Conservation (phyloP, 2,329 filamentous ascomycete species). For the Dothiorella sarmentorum region DNA sequence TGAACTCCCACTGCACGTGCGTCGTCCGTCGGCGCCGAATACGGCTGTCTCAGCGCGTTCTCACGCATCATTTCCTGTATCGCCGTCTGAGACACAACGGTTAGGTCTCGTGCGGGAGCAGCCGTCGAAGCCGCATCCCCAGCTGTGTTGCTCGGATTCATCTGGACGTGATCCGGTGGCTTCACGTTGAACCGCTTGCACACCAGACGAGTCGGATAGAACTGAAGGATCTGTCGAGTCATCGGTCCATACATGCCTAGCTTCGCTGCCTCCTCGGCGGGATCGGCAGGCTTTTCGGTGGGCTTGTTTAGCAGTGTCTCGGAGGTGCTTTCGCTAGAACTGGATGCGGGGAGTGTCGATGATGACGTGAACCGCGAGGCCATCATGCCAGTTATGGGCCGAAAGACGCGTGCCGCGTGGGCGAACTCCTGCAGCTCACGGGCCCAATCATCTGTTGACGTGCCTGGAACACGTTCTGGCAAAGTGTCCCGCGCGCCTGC, state of each 20-base stretch:
- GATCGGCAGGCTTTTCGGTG: slow-evolving; percentile 62
- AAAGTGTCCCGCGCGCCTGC: slow-evolving; percentile 57
- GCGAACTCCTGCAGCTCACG: slow-evolving; percentile 78
- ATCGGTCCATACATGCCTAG: slow-evolving; percentile 90
- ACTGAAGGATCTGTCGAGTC: slow-evolving; percentile 69
- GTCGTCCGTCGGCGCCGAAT: slow-evolving; percentile 17
- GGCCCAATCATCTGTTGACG: slow-evolving; percentile 68
- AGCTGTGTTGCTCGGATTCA: slow-evolving; percentile 5
- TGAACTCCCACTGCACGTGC: slow-evolving; percentile 17
- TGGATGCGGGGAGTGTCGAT: slow-evolving; percentile 44
- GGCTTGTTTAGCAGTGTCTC: slow-evolving; percentile 40
- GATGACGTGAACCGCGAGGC: slow-evolving; percentile 85
- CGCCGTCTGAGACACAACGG: slow-evolving; percentile 52
- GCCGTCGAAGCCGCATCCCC: slow-evolving; percentile 17
- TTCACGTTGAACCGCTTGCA: slow-evolving; percentile 94
- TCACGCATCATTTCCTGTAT: slow-evolving; percentile 43
- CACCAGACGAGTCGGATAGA: slow-evolving; percentile 77
- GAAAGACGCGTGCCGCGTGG: slow-evolving; percentile 75
- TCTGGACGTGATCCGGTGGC: slow-evolving; percentile 50
- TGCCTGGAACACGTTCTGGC: slow-evolving; percentile 52
- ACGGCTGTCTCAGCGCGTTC: slow-evolving; percentile 24
- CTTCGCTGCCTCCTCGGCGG: slow-evolving; percentile 80
- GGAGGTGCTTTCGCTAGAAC: slow-evolving; percentile 24
- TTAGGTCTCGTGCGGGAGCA: slow-evolving; percentile 30
- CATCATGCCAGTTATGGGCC: slow-evolving; percentile 88